Conservation (phyloP, 2,329 filamentous ascomycete species). For the Diaporthe caulivora region DNA sequence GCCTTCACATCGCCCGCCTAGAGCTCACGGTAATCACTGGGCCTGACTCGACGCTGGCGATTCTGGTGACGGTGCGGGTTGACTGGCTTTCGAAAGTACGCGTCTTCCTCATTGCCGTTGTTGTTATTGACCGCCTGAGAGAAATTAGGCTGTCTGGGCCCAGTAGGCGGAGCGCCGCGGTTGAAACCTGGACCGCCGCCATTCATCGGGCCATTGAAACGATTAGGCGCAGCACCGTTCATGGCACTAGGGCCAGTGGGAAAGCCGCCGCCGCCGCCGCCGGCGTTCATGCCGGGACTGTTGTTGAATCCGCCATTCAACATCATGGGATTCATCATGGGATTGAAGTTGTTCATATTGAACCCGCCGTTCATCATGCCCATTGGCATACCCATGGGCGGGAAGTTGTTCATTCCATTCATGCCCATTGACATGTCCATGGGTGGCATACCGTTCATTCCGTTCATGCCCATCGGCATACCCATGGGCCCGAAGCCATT, state of each 20-base stretch:
- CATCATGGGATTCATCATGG: conserved; percentile 47
- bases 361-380: conserved; percentile 3
- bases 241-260: conserved; percentile 44
- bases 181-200: conserved; percentile 46
- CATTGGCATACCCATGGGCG: conserved; percentile 2
- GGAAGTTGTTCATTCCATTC: conserved; percentile 11
- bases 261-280: conserved; percentile 33
- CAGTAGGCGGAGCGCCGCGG: conserved; percentile 39
- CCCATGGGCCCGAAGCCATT: conserved; percentile 55
- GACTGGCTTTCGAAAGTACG: conserved; percentile 95
- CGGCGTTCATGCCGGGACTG: conserved; percentile 46
- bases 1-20: conserved; percentile 52
- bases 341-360: conserved; percentile 17
- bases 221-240: conserved; percentile 46
- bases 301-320: conserved; percentile 51
- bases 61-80: conserved; percentile 94
- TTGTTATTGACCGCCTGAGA: conserved; percentile 47
- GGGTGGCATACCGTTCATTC: conserved; percentile 4
- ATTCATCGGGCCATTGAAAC: conserved; percentile 46
- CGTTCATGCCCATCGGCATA: conserved; percentile 44
- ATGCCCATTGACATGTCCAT: conserved; percentile 18
- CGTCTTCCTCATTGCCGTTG: conserved; percentile 75
- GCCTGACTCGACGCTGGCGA: conserved; percentile 81
- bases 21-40: conserved; percentile 91
- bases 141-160: conserved; percentile 38